These are phyloP conservation scores for Claviceps monticola DNA, from an alignment of 2,329 filamentous ascomycete species.

Conservation along the genomic window DNA sequence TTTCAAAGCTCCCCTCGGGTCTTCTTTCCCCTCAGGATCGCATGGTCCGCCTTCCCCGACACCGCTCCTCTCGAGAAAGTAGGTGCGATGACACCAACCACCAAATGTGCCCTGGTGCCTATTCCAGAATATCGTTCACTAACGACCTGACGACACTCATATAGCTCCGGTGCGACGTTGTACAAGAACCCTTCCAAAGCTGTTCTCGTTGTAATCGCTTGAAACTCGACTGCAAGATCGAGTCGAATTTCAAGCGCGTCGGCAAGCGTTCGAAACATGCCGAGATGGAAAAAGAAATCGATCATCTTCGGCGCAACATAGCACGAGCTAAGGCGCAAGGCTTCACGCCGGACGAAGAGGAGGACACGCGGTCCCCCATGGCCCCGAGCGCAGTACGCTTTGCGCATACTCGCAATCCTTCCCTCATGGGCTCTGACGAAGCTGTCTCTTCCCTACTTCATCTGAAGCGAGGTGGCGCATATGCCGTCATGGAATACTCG, in stretches of 20 bases:
- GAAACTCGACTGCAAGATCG: conserved; percentile 72
- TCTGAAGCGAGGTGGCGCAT: conserved; percentile 50
- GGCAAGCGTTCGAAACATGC: conserved; percentile 73
- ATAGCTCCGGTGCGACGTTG: conserved; percentile 70
- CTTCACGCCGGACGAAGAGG: conserved; percentile 39
- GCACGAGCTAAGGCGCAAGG: conserved; percentile 46
- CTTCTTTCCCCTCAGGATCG: neutral
- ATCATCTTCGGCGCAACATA: conserved; percentile 48
- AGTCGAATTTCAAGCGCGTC: conserved; percentile 75
- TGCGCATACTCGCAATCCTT: conserved; percentile 46
- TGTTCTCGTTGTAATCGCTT: conserved; percentile 69
- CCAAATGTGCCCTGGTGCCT: neutral
- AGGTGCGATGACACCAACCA: neutral
- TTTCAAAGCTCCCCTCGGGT: neutral
- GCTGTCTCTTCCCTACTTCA: conserved; percentile 53
- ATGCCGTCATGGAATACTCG: conserved; percentile 43
- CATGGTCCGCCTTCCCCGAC: neutral
- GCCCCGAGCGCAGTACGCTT: conserved; percentile 37
- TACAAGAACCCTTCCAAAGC: conserved; percentile 64
- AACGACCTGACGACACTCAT: neutral
- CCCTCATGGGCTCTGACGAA: conserved; percentile 54
- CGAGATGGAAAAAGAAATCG: conserved; percentile 76
- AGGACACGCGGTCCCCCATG: conserved; percentile 46
- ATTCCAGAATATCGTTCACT: neutral
- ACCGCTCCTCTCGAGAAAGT: too few relatives aligned